A percentile compares a stretch with the other conserved stretches of the same genome.
Evolutionary conservation across 345 rosid genomes (phyloP).

Genomic region (Dovyalis caffra): DNA sequence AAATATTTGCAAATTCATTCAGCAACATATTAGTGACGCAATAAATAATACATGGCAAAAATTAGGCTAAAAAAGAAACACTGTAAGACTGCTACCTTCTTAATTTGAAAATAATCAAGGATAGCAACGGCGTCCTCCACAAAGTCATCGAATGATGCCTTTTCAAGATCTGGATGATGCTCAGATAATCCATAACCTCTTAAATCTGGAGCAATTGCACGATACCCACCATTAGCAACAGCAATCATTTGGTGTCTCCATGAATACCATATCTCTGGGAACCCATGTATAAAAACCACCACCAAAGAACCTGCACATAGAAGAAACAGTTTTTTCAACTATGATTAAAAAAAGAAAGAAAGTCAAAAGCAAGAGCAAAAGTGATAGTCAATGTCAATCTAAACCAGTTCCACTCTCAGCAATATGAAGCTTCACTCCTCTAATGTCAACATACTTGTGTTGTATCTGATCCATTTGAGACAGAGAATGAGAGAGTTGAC

Average conservation of each 20-base stretch:
- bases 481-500: neutral
- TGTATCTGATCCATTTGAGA: constrained; percentile 21
- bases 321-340: neutral
- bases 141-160: constrained; percentile 30
- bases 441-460: constrained; percentile 16
- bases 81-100: constrained; percentile 15
- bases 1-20: neutral
- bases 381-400: neutral
- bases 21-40: neutral
- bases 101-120: constrained; percentile 27
- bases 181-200: constrained; percentile 25
- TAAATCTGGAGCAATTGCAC: constrained; percentile 21
- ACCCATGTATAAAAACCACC: constrained; percentile 22
- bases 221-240: constrained; percentile 17
- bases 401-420: constrained; percentile 33
- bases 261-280: constrained; percentile 27
- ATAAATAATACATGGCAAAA: neutral
- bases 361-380: neutral
- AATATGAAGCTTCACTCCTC: constrained; percentile 33
- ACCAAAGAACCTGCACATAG: constrained; percentile 10
- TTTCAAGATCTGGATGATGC: constrained; percentile 23
- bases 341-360: neutral
- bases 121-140: constrained; percentile 35
- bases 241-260: constrained; percentile 30
- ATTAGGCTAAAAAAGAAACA: too few species aligned